Conservation (phyloP, 2,329 filamentous ascomycete genomes). For the Lachnellula willkommii region DNA sequence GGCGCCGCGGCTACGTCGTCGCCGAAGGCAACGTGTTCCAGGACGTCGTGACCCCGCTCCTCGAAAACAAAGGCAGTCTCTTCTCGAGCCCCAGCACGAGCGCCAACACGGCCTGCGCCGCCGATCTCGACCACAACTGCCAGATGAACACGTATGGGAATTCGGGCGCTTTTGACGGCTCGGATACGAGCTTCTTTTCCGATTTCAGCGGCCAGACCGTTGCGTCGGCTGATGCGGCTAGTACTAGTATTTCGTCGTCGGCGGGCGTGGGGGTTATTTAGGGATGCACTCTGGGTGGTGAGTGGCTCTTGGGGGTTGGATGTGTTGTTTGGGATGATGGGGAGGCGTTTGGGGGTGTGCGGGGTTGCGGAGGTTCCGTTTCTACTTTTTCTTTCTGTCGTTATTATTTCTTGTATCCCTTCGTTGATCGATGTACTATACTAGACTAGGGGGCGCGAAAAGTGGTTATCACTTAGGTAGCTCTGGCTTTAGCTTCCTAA, state of each 20-base stretch:
- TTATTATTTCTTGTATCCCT: no score
- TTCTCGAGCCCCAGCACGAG: constrained; percentile 20
- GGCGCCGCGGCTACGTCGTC: constrained; percentile 29
- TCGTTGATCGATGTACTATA: no score
- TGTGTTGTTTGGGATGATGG: no score
- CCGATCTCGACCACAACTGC: constrained; percentile 19
- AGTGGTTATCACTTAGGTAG: no score
- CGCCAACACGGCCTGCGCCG: constrained; percentile 14
- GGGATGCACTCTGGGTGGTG: no score
- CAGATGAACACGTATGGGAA: constrained; percentile 14
- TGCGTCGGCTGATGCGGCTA: constrained; percentile 27
- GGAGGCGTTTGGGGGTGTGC: no score
- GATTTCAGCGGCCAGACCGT: constrained; percentile 31
- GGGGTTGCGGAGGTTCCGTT: no score
- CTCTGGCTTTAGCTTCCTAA: no score
- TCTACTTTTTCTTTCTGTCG: no score
- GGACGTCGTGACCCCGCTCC: constrained; percentile 34
- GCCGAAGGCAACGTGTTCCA: constrained; percentile 44
- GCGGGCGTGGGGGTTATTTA: constrained; percentile 26
- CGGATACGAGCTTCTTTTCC: constrained; percentile 27
- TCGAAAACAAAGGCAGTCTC: constrained; percentile 10
- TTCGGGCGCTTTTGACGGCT: constrained; percentile 30
- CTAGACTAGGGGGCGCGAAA: no score
- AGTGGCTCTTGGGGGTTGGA: no score
- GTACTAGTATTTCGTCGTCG: constrained; percentile 27